Conservation (phyloP, 768 basidiomycete genomes). For the Collybia nuda region DNA sequence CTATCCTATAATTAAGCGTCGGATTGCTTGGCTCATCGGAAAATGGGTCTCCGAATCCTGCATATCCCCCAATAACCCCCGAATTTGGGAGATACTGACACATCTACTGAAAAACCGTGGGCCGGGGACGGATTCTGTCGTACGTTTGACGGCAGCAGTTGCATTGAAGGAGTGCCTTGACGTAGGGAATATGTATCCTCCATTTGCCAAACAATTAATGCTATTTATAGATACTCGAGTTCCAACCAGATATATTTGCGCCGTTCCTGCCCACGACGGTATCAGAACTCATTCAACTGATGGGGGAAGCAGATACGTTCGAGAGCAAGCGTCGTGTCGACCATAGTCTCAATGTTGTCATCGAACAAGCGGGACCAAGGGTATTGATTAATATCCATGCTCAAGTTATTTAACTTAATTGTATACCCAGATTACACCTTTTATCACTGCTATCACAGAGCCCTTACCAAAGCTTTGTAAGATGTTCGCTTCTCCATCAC, state of each 20-base stretch:
- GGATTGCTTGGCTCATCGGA: conserved; percentile 93
- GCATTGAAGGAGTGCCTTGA: conserved; percentile 83
- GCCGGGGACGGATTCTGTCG: conserved; percentile 76
- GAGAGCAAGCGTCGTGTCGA: conserved; percentile 81
- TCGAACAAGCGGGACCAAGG: conserved; percentile 50
- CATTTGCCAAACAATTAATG: conserved; percentile 1
- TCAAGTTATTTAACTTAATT: neutral
- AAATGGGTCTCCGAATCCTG: conserved; percentile 81
- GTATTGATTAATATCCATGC: conserved; percentile 21
- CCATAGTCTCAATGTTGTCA: conserved; percentile 64
- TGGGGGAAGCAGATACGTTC: conserved; percentile 70
- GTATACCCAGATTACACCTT: conserved; percentile 60
- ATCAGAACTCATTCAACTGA: conserved; percentile 64
- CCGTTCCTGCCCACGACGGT: conserved; percentile 66
- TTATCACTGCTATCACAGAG: conserved; percentile 55
- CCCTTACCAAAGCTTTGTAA: conserved; percentile 74
- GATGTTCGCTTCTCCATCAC: conserved; percentile 16
- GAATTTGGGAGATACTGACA: conserved; percentile 79
- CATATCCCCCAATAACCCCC: conserved; percentile 53
- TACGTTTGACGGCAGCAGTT: conserved; percentile 80
- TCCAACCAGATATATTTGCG: conserved; percentile 61
- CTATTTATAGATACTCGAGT: conserved; percentile 54
- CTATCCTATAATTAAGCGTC: conserved; percentile 89
- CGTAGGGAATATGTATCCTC: conserved; percentile 38
- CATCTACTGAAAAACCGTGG: conserved; percentile 73